Evolutionary conservation across 148 eudicot species (phyloP), one percentile per base, ranked within the genome.

Genomic region (Camellia japonica): DNA sequence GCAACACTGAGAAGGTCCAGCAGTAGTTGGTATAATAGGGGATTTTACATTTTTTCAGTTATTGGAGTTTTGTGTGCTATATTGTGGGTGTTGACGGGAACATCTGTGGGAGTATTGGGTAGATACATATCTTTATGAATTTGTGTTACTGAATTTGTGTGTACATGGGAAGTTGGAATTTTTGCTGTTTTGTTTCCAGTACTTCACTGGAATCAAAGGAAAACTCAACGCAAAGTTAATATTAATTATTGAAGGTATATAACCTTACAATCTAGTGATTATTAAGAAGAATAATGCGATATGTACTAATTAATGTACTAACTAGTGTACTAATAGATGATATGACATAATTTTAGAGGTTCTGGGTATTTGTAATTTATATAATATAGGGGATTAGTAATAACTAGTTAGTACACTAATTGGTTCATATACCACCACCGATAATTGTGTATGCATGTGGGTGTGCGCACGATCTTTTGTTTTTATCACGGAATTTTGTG

Each of bases 1-100:
- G 74, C 84, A 30, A 47, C 84, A 69, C 68, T 69, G 3, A 73
- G 77, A 83, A 85, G 71, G 77, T 75, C 78, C 69, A 68, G 82
- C 62, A 80, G 79, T 46, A 79, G 38, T 30, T 30, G 82, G 70
- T 88, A 80, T 76, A 80, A 77, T 65, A 88, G 78, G 75, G 86
- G 89, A 43, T 81, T 91, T 49, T 79, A 84, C 18, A 38, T 87
- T 80, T 83, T 88, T 72, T 86, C 95, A 18, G 80, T 91, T 67
- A 59, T 91, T 80, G 94, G 88, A 38, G 89, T 85, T 23, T 49
- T 94, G 60, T 90, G 90, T 80, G 95, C 93, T 51, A 14, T 92
- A 2, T 71, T 92, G 38, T 93, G 93, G 91, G 80, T 89, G 69
- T 80, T 84, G 64, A 78, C 86, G 41, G 90, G 86, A 65, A 80